Evolutionary conservation across 139 green algal species (phyloP), one percentile per base, ranked within the genome.

Genomic region (Chlamydomonas urium): DNA sequence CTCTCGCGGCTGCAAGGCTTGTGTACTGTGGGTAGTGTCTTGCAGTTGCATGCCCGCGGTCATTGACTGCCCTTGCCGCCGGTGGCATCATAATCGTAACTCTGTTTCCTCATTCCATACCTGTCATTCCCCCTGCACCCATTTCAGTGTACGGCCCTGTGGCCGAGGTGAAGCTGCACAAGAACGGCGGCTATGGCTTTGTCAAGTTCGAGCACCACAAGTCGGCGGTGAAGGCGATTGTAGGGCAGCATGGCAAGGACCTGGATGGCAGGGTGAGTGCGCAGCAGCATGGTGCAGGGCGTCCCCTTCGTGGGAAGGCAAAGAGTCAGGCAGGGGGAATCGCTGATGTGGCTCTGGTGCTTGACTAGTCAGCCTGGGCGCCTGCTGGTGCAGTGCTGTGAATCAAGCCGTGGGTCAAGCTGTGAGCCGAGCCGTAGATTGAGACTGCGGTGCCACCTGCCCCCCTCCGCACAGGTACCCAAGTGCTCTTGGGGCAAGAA

Each of bases 131-230:
- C 29, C 23, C 60, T 24, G 4, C 29, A 47, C 60, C 33, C 33
- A 21, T 47, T 83, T 84, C 58, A 48, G 29, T n/a, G 17, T 89
- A 82, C 75, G 89, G 89, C 23, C 37, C 65, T 3, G 59, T 94
- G 2, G 69, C 78, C 8, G 84, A 92, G 66, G 75, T 94, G 38
- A 90, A 90, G 65, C 75, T 88, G 56, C 80, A 92, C 72, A 80
- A 79, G 50, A 90, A 91, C 73, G 83, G 85, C 38, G 77, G 75
- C 37, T 94, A 89, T 57, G 87, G 81, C 19, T 94, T 94, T 72
- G 86, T 90, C 35, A 78, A 80, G 71, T 90, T 76, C 53, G 47
- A 76, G 56, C 14, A 65, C 5, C 88, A 93, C 57, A 34, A 53
- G 38, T 77, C 86, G 21, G 88, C 88, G 3, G 88, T 91, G 45